Evolutionary conservation across 805 yeast genomes (phyloP), one percentile per base, ranked within the genome.

Genomic region (Metschnikowia matae): DNA sequence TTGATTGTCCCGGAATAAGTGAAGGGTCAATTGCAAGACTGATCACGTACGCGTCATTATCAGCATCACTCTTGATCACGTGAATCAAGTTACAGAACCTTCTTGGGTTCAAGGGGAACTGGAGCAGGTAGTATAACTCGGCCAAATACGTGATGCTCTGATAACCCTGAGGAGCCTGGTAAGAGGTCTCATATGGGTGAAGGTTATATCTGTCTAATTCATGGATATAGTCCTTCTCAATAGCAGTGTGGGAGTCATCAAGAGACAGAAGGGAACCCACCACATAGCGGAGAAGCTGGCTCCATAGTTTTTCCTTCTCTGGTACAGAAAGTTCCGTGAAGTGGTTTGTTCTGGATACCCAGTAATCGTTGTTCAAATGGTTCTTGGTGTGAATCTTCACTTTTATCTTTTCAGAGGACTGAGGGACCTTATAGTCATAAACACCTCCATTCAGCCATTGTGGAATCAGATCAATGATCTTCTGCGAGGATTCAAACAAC

Each of bases 11-110:
- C 14, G 54, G 54, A n/a, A 53, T 37, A 35, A 59, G 51, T 46
- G 58, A 48, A 1, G 77, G 72, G 44, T 62, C 62, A n/a, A 70
- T 58, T 4, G 73, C 64, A 44, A 67, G 44, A 4, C 72, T 64
- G 35, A 73, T 58, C 7, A 73, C 69, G 49, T 65, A 64, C 1
- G 65, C 66, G n/a, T 54, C 59, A 20, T 52, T 51, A 7, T 47
- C 50, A 11, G 54, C 60, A n/a, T 37, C 21, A 37, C 54, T 45
- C 45, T 54, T 59, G 23, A 56, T 57, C 21, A 73, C 56, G 50
- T 65, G 69, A 15, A 73, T 62, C 54, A 69, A 57, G 52, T 71
- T 73, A 54, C 69, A 63, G 54, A 73, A 73, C 11, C 64, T 61
- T 15, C 78, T 58, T 40, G 57, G 60, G 36, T 63, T 63, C 51